Conservation (phyloP, 2,329 filamentous ascomycete species). For the Talaromyces albobiverticillius region DNA sequence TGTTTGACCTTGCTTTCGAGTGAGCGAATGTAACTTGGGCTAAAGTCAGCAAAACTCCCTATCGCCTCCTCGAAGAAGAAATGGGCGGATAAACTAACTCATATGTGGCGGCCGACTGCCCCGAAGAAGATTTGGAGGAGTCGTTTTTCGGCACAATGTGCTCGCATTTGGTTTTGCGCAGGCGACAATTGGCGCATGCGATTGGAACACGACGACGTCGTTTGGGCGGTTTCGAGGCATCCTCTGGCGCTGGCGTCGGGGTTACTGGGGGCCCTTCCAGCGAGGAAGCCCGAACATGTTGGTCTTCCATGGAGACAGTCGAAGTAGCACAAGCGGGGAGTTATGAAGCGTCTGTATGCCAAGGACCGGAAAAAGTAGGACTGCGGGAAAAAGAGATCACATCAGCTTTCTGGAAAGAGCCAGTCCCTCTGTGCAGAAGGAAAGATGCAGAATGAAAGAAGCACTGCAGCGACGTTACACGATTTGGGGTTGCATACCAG, state of each 20-base stretch:
- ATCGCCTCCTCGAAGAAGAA: not conserved
- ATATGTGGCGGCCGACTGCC: conserved; percentile 5
- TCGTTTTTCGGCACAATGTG: conserved; percentile 15
- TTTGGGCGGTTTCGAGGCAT: conserved; percentile 8
- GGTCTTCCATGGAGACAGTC: conserved; percentile 7
- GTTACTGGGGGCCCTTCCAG: conserved; percentile 4
- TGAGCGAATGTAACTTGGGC: conserved; percentile 13
- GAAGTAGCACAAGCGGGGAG: not conserved
- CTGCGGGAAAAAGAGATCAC: not conserved
- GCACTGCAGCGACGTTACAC: not conserved
- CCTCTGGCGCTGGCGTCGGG: not conserved
- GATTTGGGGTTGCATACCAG: not conserved
- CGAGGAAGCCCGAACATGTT: conserved; percentile 3
- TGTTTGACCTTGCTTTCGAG: conserved; percentile 15
- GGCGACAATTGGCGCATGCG: conserved; percentile 13
- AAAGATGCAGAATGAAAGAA: no score
- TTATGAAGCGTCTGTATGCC: not conserved
- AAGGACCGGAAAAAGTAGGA: not conserved
- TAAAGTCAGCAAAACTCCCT: not conserved
- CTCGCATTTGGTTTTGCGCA: conserved; percentile 17
- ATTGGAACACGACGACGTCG: conserved; percentile 15
- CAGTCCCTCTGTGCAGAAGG: not conserved
- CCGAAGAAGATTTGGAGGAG: conserved; percentile 1
- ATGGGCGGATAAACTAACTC: conserved; percentile 4
- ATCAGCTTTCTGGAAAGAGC: not conserved